Evolutionary conservation across 1,139 yeast species (phyloP), one percentile per base, ranked within the genome.

Genomic region (Magnusiomyces ingens): DNA sequence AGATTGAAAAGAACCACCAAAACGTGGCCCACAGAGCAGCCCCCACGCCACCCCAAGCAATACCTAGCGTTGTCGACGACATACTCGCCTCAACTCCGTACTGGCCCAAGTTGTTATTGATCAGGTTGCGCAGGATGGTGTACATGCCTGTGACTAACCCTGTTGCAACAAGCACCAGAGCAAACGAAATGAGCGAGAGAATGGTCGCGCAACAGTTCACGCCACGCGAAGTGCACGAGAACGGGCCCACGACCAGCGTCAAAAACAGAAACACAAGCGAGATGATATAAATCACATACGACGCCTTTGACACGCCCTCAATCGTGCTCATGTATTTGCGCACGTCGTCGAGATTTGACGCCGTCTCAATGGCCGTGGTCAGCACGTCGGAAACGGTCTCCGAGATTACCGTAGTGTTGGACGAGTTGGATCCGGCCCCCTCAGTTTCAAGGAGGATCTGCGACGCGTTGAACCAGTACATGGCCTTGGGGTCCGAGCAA

Each of bases 381-480:
- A 80, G 62, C 60, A 60, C 58, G 47, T 57, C 15, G 18, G 55
- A 42, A 22, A 58, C 56, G 3, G 62, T 55, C 2, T 55, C 32
- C 10, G 63, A 54, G 8, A 58, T 48, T 2, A 46, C 21, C 36
- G 69, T 59, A 29, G 57, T 52, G 3, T 61, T 50, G n/a, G 60
- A 52, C 17, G 60, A 65, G 49, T 64, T 58, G 48, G 70, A 70
- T 49, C 80, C 62, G 8, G 32, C 32, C 4, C 32, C 32, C 8
- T 26, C 32, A 58, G 77, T 77, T 36, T 69, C 65, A 56, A 73
- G 73, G 54, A 83, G 60, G 40, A 84, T 64, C 2, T 68, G 66
- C 36, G 76, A 68, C 1, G 87, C 82, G 64, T 84, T 80, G 60
- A 85, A 77, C 70, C 91, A 85, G 71, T 75, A 79, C 15, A 82